Percentiles rank a stretch among this genome's conserved stretches.
Conservation (phyloP, 768 basidiomycete species). For the Podaxis carcinomalis region DNA sequence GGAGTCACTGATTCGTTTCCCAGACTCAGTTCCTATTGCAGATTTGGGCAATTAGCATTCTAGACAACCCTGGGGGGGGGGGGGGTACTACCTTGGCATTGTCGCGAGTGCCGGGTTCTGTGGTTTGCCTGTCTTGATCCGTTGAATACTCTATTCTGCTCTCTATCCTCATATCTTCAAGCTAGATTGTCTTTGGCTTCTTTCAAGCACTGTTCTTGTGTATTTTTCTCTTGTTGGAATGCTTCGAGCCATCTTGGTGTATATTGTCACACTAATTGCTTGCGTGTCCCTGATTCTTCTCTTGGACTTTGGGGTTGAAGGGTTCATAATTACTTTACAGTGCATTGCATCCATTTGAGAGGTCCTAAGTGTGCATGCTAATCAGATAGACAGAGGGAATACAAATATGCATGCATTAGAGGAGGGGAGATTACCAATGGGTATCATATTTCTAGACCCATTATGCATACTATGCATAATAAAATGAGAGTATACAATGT, state of each 20-base stretch:
- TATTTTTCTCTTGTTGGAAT: constrained; percentile 1
- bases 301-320: neutral
- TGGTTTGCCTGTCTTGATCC: constrained; percentile 61
- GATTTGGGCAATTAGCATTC: constrained; percentile 74
- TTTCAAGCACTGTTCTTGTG: neutral
- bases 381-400: neutral
- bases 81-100: constrained; percentile 75
- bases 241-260: neutral
- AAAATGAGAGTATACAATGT: neutral
- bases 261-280: neutral
- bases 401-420: neutral
- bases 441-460: neutral
- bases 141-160: constrained; percentile 29
- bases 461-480: neutral
- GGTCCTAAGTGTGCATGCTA: neutral
- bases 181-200: constrained; percentile 4
- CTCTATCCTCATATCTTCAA: neutral
- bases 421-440: neutral
- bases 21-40: constrained; percentile 24
- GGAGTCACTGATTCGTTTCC: neutral
- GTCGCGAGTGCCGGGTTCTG: constrained; percentile 60
- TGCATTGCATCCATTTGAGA: neutral
- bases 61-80: constrained; percentile 60
- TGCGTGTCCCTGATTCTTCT: neutral
- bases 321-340: neutral